These are phyloP conservation scores for Cytospora piceae DNA, from an alignment of 2,329 filamentous ascomycete species.

Conservation along the genomic window DNA sequence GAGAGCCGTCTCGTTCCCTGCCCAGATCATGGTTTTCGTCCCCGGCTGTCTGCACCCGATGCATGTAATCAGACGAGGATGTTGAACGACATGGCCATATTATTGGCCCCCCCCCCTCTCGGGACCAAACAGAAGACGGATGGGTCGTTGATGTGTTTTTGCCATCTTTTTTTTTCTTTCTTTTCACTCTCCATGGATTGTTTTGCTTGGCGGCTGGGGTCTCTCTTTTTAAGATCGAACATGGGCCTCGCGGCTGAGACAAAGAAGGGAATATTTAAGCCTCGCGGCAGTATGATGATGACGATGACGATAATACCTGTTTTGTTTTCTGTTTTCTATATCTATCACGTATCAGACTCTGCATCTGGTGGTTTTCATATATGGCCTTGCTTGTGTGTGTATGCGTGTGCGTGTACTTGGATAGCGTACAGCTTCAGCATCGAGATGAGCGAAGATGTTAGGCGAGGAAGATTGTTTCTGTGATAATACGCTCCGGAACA, in stretches of 20 bases:
- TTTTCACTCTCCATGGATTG: slow-evolving; percentile 13
- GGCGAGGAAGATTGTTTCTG: slow-evolving; percentile 3
- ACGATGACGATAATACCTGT: slow-evolving; percentile 33
- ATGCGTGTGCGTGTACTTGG: not conserved
- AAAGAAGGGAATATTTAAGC: slow-evolving; percentile 36
- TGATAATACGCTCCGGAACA: slow-evolving; percentile 2
- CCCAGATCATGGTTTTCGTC: not conserved
- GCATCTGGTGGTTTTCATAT: not conserved
- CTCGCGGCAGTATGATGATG: slow-evolving; percentile 38
- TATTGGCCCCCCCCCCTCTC: too few relatives aligned
- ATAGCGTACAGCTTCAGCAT: not conserved
- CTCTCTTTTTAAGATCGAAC: slow-evolving; percentile 37
- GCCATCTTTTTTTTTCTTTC: slow-evolving; percentile 1
- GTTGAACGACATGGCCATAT: not conserved
- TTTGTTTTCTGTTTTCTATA: not conserved
- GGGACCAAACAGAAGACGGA: not conserved
- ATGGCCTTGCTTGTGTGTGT: not conserved
- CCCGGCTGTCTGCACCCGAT: not conserved
- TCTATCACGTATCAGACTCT: not conserved
- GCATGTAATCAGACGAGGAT: not conserved
- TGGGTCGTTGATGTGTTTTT: not conserved
- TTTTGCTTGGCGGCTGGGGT: not conserved
- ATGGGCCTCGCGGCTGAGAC: slow-evolving; percentile 39
- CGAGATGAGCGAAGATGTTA: not conserved
- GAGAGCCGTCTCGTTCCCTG: not conserved